A percentile compares a stretch with the other conserved stretches of the same genome.
Conservation (phyloP, 148 eudicot species). For the Pharnaceum exiguum region DNA sequence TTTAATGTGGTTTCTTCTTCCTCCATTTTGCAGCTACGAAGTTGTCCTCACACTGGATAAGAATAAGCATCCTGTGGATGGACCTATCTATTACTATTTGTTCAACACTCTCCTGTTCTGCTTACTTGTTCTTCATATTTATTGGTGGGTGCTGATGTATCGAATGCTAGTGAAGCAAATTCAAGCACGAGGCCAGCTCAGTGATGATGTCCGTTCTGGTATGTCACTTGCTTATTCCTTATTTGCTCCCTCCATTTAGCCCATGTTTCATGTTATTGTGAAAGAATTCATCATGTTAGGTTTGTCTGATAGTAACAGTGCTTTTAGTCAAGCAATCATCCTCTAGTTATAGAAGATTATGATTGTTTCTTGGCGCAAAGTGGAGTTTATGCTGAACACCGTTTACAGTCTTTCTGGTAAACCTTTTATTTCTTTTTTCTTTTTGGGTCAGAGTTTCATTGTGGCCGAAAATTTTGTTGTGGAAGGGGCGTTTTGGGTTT, state of each 20-base stretch:
- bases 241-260: background rate
- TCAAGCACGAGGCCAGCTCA: conserved; percentile 76
- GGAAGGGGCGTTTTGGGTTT: too few species aligned
- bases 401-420: too few species aligned
- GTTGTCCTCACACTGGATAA: conserved; percentile 63
- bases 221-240: conserved; percentile 22
- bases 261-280: background rate
- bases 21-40: conserved; percentile 66
- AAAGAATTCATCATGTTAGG: background rate
- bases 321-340: too few species aligned
- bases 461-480: too few species aligned
- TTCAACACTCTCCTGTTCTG: conserved; percentile 78
- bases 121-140: conserved; percentile 83
- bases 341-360: too few species aligned
- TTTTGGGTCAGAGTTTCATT: too few species aligned
- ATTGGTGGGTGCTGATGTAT: conserved; percentile 94
- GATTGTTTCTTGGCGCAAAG: too few species aligned
- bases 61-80: conserved; percentile 61
- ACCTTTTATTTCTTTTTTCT: too few species aligned
- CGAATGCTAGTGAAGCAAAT: conserved; percentile 95
- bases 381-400: too few species aligned
- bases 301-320: background rate
- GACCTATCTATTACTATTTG: conserved; percentile 82
- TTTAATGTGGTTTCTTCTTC: background rate
- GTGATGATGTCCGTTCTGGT: conserved; percentile 98